Evolutionary conservation across 371 early-diverging fungal species (phyloP), one percentile per base, ranked within the genome.

Genomic region (Rhizopus stolonifer): DNA sequence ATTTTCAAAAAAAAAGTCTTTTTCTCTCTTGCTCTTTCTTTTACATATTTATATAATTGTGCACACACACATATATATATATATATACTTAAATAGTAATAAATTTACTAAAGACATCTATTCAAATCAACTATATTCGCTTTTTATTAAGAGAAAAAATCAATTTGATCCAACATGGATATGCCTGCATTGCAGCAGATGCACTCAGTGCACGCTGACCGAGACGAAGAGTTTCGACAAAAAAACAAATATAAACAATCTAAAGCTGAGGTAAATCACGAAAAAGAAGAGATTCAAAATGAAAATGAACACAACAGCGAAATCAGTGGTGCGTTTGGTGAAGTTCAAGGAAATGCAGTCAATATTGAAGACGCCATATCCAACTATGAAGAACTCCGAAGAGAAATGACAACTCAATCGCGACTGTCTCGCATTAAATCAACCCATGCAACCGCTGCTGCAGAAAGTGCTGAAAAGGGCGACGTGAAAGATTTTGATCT

Each of bases 371-470:
- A 53, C 25, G 76, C 76, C 15, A 69, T 72, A 54, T 54, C 52
- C 14, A 61, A 68, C 32, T 75, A 75, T 46, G 76, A 75, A 56
- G 76, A 72, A 14, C 56, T 75, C 33, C 65, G 72, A 23, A 67
- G 72, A 59, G 76, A 75, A 56, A 49, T 75, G 18, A 75, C 76
- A 7, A 54, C 64, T 2, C 76, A 75, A 58, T 75, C 76, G 17
- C 65, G 70, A 4, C 19, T 66, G 2, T 58, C 58, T 43, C 60
- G 52, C 10, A 54, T 44, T 14, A 56, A 65, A 47, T 65, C 65
- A 4, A 46, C 49, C 8, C 36, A 46, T 31, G 22, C 56, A 25
- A 58, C 44, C n/a, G 64, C 66, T 33, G 56, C 48, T 13, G 42
- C 18, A 5, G 42, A 42, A 19, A 19, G 4, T 8, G 65, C 51